These are phyloP conservation scores for Mrakia gelida DNA, from an alignment of 768 basidiomycete genomes.

Conservation along the genomic window DNA sequence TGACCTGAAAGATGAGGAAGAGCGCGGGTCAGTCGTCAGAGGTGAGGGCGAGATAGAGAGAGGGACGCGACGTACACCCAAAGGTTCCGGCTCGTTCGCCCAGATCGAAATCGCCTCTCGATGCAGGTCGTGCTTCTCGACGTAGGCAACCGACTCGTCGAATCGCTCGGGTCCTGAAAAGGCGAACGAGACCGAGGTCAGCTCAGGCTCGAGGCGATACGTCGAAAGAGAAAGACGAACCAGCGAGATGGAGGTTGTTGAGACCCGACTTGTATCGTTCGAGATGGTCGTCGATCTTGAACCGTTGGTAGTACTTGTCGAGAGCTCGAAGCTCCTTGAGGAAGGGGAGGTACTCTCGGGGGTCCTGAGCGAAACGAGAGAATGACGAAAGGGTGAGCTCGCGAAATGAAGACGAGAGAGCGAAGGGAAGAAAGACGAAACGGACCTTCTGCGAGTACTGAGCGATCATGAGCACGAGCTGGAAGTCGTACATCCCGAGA, in stretches of 20 bases:
- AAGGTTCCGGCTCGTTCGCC: constrained; percentile 57
- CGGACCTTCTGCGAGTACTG: constrained; percentile 92
- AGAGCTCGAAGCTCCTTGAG: constrained; percentile 77
- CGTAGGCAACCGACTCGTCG: constrained; percentile 71
- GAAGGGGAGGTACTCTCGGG: constrained; percentile 95
- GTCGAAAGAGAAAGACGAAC: constrained; percentile 44
- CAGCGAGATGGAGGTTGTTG: constrained; percentile 66
- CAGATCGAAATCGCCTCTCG: constrained; percentile 70
- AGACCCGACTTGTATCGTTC: constrained; percentile 71
- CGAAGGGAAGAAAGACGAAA: constrained; percentile 33
- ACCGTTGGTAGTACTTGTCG: constrained; percentile 76
- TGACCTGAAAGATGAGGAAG: constrained; percentile 22
- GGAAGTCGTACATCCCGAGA: constrained; percentile 98
- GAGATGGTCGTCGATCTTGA: constrained; percentile 89
- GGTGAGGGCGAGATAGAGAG: background rate
- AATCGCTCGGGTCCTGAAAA: constrained; percentile 63
- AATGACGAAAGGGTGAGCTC: background rate
- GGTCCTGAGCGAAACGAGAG: constrained; percentile 61
- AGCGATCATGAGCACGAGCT: constrained; percentile 88
- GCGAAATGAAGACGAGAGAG: background rate
- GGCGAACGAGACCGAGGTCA: too few species aligned
- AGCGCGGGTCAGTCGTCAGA: background rate
- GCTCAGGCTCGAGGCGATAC: background rate
- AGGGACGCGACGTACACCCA: constrained; percentile 50
- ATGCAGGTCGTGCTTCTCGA: constrained; percentile 72